Conservation (phyloP, 176 grass and related monocot genomes). For the Hyparrhenia diplandra region DNA sequence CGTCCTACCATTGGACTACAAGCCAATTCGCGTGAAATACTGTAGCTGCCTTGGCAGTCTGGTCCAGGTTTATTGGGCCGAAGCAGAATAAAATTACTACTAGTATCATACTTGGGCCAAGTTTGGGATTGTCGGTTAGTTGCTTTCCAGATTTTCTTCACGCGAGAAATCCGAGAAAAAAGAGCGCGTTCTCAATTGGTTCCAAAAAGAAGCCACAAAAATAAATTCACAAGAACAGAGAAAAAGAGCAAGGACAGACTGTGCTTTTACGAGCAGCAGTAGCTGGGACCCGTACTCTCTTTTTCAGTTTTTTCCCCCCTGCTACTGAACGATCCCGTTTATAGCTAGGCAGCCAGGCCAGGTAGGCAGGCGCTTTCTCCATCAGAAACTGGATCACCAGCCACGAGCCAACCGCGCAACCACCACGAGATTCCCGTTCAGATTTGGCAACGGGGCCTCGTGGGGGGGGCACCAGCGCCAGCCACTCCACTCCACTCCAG, state of each 20-base stretch:
- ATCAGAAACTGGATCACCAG: background rate
- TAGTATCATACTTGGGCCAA: background rate
- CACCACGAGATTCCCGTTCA: constrained; percentile 26
- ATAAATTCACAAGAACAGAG: background rate
- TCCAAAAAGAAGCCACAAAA: background rate
- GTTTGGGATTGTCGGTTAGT: background rate
- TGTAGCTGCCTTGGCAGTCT: no score
- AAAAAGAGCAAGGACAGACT: background rate
- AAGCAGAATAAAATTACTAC: background rate
- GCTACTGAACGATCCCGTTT: background rate
- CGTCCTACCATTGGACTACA: no score
- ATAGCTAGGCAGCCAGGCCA: background rate
- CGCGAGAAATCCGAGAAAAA: background rate
- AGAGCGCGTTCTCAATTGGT: background rate
- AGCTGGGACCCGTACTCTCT: no score
- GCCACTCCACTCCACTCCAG: background rate
- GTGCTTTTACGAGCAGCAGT: background rate
- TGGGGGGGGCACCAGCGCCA: background rate
- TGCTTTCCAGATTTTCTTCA: background rate
- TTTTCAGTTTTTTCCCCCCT: background rate
- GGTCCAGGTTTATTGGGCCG: background rate
- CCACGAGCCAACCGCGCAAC: constrained; percentile 41
- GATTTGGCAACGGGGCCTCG: background rate
- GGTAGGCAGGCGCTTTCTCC: constrained; percentile 14
- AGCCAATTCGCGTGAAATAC: no score